Evolutionary conservation across 352 stramenopile species (phyloP).

Genomic region (Globisporangium ultimum): DNA sequence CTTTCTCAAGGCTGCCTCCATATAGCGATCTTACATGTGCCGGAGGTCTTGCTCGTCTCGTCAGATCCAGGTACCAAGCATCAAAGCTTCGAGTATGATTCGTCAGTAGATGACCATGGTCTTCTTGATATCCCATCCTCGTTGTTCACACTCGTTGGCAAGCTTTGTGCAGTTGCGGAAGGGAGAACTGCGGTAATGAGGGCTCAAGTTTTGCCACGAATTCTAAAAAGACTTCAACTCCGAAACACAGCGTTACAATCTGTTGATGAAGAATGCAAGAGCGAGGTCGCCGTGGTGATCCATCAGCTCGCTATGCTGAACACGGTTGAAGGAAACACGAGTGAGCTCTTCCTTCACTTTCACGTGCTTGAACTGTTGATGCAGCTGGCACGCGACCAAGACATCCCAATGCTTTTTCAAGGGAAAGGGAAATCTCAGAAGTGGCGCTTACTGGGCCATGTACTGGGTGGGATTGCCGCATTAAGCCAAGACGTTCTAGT

Average conservation of each 20-base stretch:
- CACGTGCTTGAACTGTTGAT: constrained; percentile 49
- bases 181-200: constrained; percentile 53
- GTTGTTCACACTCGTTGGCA: constrained; percentile 61
- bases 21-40: constrained; percentile 54
- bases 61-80: background rate
- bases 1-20: constrained; percentile 51
- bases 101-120: constrained; percentile 33
- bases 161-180: constrained; percentile 58
- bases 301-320: constrained; percentile 50
- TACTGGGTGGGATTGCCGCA: constrained; percentile 46
- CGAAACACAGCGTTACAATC: constrained; percentile 11
- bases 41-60: constrained; percentile 35
- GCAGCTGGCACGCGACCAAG: constrained; percentile 20
- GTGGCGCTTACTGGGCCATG: constrained; percentile 47
- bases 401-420: constrained; percentile 18
- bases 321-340: constrained; percentile 55
- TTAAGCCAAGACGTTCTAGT: constrained; percentile 63
- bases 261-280: constrained; percentile 52
- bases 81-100: constrained; percentile 21
- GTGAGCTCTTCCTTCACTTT: constrained; percentile 70
- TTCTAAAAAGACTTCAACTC: constrained; percentile 74
- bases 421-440: constrained; percentile 17
- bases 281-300: constrained; percentile 59
- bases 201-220: constrained; percentile 54
- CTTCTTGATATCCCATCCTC: constrained; percentile 54